These are phyloP conservation scores for Kwoniella bestiolae DNA, from an alignment of 768 basidiomycete species.

Conservation along the genomic window DNA sequence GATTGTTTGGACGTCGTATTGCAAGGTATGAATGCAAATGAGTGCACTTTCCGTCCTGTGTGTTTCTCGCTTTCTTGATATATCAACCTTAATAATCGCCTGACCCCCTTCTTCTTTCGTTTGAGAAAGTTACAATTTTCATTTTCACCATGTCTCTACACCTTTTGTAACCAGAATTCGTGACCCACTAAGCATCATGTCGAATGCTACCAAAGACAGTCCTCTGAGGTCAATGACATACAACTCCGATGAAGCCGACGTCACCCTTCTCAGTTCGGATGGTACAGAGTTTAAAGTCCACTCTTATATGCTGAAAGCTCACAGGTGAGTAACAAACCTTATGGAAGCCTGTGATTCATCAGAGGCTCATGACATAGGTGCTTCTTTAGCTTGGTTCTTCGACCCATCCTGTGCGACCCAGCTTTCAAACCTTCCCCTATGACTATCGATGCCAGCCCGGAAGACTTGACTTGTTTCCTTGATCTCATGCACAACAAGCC, in stretches of 20 bases:
- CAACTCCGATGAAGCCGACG: constrained; percentile 9
- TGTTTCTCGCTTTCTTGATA: too few relatives aligned
- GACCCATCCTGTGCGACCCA: constrained; percentile 5
- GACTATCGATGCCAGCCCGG: not conserved
- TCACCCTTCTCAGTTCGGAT: constrained; percentile 7
- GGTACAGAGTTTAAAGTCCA: constrained; percentile 11
- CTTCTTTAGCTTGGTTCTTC: constrained; percentile 8
- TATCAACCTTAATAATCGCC: too few relatives aligned
- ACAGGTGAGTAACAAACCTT: constrained; percentile 14
- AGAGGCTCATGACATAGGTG: too few relatives aligned
- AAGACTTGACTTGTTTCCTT: constrained; percentile 1
- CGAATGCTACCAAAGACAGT: not conserved
- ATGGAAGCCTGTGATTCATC: too few relatives aligned
- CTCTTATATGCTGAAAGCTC: constrained; percentile 10
- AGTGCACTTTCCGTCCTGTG: too few relatives aligned
- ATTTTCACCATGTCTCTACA: too few relatives aligned
- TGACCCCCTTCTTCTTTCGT: too few relatives aligned
- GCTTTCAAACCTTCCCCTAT: not conserved
- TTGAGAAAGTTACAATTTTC: too few relatives aligned
- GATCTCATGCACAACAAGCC: not conserved
- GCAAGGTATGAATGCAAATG: too few relatives aligned
- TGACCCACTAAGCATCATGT: not conserved
- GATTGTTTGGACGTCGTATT: too few relatives aligned
- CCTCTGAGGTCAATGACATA: not conserved
- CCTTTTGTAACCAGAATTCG: too few relatives aligned